Conservation (phyloP, 75 land plant genomes). For the Picea glauca region DNA sequence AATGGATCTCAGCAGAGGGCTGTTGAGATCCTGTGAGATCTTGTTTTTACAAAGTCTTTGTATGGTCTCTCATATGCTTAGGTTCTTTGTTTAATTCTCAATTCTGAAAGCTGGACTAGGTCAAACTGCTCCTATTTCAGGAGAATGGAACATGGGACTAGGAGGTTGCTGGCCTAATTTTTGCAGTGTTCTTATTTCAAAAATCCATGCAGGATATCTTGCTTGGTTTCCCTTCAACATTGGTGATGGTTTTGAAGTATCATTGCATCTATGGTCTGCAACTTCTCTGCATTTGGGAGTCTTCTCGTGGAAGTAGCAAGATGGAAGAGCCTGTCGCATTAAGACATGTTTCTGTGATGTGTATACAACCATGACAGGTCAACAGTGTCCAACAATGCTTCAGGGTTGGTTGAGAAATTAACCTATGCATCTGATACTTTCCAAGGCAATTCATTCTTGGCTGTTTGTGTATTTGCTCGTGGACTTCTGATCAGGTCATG, state of each 20-base stretch:
- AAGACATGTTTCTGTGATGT: not conserved
- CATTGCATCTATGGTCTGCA: constrained; percentile 4
- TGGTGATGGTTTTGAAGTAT: not conserved
- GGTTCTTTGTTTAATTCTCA: constrained; percentile 1
- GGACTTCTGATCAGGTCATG: too few species aligned
- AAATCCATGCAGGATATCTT: not conserved
- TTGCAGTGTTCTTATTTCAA: not conserved
- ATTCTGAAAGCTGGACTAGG: not conserved
- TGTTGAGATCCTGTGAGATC: constrained; percentile 28
- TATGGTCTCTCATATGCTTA: not conserved
- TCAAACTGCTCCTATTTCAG: constrained; percentile 12
- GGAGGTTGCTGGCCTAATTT: not conserved
- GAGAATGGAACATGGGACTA: not conserved
- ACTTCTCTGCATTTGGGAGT: not conserved
- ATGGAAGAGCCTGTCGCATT: constrained; percentile 9
- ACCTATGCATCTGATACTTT: constrained; percentile 1
- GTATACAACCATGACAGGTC: too few species aligned
- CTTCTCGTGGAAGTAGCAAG: not conserved
- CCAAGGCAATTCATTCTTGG: constrained; percentile 72
- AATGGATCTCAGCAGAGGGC: constrained; percentile 21
- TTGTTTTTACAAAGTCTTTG: not conserved
- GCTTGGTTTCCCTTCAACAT: not conserved
- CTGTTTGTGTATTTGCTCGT: constrained; percentile 11
- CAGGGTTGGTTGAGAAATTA: constrained; percentile 3
- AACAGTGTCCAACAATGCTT: not conserved